Evolutionary conservation across 495 filamentous ascomycete genomes (phyloP).

Genomic region (Hypoxylon trugodes): DNA sequence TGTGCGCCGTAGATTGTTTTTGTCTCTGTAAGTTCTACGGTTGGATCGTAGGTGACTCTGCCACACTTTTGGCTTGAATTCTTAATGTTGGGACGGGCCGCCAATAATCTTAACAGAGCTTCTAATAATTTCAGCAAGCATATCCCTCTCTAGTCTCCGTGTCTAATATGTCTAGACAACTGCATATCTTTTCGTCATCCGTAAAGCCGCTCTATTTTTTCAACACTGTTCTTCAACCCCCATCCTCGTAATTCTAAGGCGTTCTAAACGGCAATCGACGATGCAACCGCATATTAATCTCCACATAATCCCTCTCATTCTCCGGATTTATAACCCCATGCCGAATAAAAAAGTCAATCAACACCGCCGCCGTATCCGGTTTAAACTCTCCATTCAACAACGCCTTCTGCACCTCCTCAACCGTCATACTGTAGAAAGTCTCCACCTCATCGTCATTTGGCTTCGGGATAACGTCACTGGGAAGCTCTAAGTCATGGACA

Average conservation of each 20-base stretch:
- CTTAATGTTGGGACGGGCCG: too few species aligned
- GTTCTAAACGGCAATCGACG: constrained; percentile 56
- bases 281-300: constrained; percentile 59
- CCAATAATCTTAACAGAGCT: too few species aligned
- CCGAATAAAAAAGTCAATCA: constrained; percentile 64
- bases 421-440: constrained; percentile 56
- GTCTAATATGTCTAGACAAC: too few species aligned
- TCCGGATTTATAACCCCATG: constrained; percentile 62
- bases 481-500: constrained; percentile 31
- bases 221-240: too few species aligned
- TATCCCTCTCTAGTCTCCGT: too few species aligned
- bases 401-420: constrained; percentile 56
- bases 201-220: too few species aligned
- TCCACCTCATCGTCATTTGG: constrained; percentile 64
- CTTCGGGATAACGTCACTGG: constrained; percentile 44
- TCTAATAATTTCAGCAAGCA: too few species aligned
- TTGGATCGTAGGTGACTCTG: too few species aligned
- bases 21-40: too few species aligned
- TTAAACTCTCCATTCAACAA: constrained; percentile 62
- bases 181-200: too few species aligned
- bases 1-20: too few species aligned
- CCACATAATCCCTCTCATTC: constrained; percentile 58
- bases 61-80: too few species aligned
- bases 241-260: not conserved
- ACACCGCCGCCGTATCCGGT: constrained; percentile 57